Evolutionary conservation across 495 filamentous ascomycete genomes (phyloP), one percentile per base, ranked within the genome.

Genomic region (Penicillium paxilli): DNA sequence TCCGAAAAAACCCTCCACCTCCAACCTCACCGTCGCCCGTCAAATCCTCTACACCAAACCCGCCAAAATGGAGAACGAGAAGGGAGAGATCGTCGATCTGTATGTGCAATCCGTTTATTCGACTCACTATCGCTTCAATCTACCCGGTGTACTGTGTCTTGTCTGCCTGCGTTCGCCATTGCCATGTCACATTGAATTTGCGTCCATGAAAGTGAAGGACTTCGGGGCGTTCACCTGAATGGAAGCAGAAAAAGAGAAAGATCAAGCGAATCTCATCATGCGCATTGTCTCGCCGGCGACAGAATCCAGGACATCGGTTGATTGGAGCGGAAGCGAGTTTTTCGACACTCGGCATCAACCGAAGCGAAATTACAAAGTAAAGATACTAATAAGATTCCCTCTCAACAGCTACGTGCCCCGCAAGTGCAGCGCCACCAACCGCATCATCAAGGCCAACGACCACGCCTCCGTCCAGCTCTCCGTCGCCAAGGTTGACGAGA

Each of bases 391-490:
- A 55, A 9, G 24, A 9, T 44, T 28, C 44, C 47, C 49, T 54
- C 23, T 26, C 25, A 46, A 60, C 72, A 96, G 91, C 76, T 98
- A 97, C 84, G 91, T 97, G 82, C 93, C 95, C 76, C 91, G 94
- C 84, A 99, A 93, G 85, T 93, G 90, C 88, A 88, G 83, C 75
- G 90, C 90, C 68, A 93, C 90, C 76, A 89, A 89, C 87, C 86
- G 90, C 78, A 96, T 98, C 85, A 96, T 98, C 86, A 96, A 96
- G 83, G 90, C 94, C 81, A 96, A 97, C 80, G 94, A 95, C 80
- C 90, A 95, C 82, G 90, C 89, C 64, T 92, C 88, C 50, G 92
- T 92, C 64, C 89, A 96, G 81, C 88, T 96, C 44, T 78, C 86
- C 64, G 81, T 96, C 72, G 91, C 89, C 74, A 93, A 95, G 76